A percentile compares a stretch with the other conserved stretches of the same genome.
phyloP scores from a whole-genome alignment of 768 basidiomycete genomes.

The Suillus paluster region DNA sequence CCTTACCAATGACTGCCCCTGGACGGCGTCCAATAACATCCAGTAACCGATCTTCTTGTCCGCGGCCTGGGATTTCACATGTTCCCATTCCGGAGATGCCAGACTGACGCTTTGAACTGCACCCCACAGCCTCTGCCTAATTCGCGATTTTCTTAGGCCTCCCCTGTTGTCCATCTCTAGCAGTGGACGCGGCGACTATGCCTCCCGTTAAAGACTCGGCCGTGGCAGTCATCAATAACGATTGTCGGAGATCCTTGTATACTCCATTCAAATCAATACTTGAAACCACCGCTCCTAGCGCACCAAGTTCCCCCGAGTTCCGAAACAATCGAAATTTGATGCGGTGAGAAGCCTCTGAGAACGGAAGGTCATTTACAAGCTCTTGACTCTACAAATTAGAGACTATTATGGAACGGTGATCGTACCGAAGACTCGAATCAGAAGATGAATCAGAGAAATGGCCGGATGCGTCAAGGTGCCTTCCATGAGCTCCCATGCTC shows the following conservation, averaged over 20 bases:
- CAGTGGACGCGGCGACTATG: neutral
- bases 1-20: neutral
- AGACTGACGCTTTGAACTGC: neutral
- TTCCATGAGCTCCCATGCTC: neutral
- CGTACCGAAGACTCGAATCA: neutral
- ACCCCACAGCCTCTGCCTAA: neutral
- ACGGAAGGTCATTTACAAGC: neutral
- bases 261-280: too few relatives aligned
- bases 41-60: neutral
- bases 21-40: neutral
- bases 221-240: neutral
- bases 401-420: neutral
- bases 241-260: neutral
- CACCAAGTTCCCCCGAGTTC: neutral
- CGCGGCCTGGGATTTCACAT: neutral
- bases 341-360: neutral
- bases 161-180: neutral
- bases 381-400: neutral
- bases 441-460: neutral
- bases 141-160: neutral
- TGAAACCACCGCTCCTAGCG: neutral
- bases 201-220: neutral
- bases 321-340: neutral
- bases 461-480: neutral
- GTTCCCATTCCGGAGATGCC: neutral